phyloP scores from a whole-genome alignment of 2,329 filamentous ascomycete genomes.

The Penicillium sp. region DNA sequence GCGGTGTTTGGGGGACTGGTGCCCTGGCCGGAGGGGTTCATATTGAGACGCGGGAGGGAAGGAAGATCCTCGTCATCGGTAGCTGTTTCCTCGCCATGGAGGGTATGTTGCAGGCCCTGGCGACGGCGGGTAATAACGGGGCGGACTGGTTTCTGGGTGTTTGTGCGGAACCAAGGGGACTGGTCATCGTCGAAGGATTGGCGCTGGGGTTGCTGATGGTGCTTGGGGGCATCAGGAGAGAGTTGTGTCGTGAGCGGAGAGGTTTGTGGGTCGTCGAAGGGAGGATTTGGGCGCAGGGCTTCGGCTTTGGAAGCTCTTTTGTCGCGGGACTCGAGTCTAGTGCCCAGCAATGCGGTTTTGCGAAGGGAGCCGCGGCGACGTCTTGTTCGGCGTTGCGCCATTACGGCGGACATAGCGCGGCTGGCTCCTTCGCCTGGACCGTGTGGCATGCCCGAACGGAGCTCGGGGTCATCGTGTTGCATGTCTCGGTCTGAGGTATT shows the following conservation, averaged over 20 bases:
- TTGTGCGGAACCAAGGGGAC: slow-evolving; percentile 20
- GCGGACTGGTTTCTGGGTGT: slow-evolving; percentile 20
- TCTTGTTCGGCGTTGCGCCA: slow-evolving; percentile 59
- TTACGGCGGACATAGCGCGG: slow-evolving; percentile 52
- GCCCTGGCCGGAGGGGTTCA: slow-evolving; percentile 13
- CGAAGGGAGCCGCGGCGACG: slow-evolving; percentile 81
- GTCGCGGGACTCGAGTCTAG: slow-evolving; percentile 38
- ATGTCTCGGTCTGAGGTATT: slow-evolving; percentile 37
- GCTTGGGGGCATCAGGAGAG: slow-evolving; percentile 12
- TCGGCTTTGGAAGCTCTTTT: slow-evolving; percentile 30
- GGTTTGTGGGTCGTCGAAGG: slow-evolving; percentile 6
- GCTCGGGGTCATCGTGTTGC: slow-evolving; percentile 28
- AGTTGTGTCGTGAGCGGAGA: slow-evolving; percentile 6
- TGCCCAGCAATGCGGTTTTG: slow-evolving; percentile 81
- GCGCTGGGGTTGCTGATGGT: slow-evolving; percentile 2
- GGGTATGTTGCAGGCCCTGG: slow-evolving; percentile 53
- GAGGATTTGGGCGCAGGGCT: slow-evolving; percentile 8
- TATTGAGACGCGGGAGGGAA: slow-evolving; percentile 60
- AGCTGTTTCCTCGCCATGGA: slow-evolving; percentile 67
- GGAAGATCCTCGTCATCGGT: slow-evolving; percentile 82
- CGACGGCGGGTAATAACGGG: slow-evolving; percentile 31
- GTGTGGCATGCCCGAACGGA: slow-evolving; percentile 30
- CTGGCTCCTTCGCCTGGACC: slow-evolving; percentile 34
- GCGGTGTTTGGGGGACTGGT: slow-evolving; percentile 19
- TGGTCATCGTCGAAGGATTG: slow-evolving; percentile 16